Evolutionary conservation across 257 asterid species (phyloP).

Genomic region (Schizonepeta tenuifolia): DNA sequence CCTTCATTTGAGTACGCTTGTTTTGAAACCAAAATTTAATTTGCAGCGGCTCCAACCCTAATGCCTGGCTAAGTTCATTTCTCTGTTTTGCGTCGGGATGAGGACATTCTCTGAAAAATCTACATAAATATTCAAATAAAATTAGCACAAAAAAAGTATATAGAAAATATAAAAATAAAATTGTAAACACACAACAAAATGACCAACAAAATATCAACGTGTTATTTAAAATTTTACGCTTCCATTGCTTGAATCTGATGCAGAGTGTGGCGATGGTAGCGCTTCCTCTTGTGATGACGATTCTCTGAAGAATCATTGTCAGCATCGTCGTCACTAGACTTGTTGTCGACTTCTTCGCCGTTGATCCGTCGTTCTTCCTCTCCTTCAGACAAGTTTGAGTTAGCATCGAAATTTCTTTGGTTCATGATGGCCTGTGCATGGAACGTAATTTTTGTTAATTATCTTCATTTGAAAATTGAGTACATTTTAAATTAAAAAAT

Average conservation of each 20-base stretch:
- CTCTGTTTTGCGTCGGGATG: conserved; percentile 40
- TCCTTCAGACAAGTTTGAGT: conserved; percentile 16
- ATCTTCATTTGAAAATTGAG: no score
- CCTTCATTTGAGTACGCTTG: conserved; percentile 52
- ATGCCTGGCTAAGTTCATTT: conserved; percentile 27
- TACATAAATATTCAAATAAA: not conserved
- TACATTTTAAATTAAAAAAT: no score
- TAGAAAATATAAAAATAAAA: not conserved
- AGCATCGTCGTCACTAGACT: conserved; percentile 23
- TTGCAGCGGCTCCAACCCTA: conserved; percentile 47
- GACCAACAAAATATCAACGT: not conserved
- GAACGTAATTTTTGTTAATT: not conserved
- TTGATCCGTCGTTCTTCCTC: conserved; percentile 24
- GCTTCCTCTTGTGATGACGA: conserved; percentile 35
- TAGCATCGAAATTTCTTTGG: not conserved
- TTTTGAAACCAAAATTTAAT: conserved; percentile 59
- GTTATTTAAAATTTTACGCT: conserved; percentile 35
- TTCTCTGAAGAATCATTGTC: not conserved
- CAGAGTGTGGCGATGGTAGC: conserved; percentile 52
- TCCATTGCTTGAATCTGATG: conserved; percentile 55
- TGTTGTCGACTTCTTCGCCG: conserved; percentile 35
- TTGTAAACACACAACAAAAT: not conserved
- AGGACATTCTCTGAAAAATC: conserved; percentile 41
- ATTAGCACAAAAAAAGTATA: not conserved
- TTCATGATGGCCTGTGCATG: conserved; percentile 18